Conservation (phyloP, 2,329 filamentous ascomycete genomes). For the Beauveria varroae region DNA sequence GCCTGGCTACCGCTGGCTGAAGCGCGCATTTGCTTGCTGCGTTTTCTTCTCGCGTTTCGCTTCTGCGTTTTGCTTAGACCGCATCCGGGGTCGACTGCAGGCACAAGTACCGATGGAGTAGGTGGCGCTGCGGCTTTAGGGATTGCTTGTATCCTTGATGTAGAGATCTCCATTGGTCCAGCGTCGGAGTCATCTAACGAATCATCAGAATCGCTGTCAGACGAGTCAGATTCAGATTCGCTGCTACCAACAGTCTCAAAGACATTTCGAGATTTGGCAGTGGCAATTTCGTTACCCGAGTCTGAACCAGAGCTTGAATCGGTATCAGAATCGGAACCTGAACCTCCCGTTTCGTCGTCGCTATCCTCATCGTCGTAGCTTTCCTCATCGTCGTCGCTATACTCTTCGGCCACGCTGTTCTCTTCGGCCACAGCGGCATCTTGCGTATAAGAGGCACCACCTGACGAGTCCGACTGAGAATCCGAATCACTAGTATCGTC, state of each 20-base stretch:
- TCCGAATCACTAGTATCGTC: slow-evolving; percentile 1
- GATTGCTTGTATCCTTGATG: slow-evolving; percentile 2
- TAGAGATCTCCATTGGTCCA: slow-evolving; percentile 1
- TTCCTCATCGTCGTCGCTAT: neutral
- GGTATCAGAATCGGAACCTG: slow-evolving; percentile 14
- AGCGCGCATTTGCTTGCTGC: slow-evolving; percentile 21
- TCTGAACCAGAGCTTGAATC: slow-evolving; percentile 23
- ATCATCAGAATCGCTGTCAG: slow-evolving; percentile 18
- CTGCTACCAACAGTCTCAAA: neutral
- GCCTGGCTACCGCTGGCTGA: slow-evolving; percentile 15
- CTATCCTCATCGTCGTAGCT: neutral
- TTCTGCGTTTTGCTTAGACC: slow-evolving; percentile 40
- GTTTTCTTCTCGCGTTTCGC: slow-evolving; percentile 43
- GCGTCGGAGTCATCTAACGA: neutral
- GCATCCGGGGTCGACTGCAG: slow-evolving; percentile 23
- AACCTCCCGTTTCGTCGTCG: neutral
- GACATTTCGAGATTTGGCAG: slow-evolving; percentile 5
- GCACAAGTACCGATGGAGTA: neutral
- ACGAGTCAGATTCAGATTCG: slow-evolving; percentile 25
- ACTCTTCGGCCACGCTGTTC: neutral
- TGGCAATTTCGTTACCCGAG: slow-evolving; percentile 12
- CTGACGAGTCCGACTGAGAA: slow-evolving; percentile 6
- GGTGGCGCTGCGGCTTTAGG: neutral
- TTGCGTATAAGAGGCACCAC: neutral
- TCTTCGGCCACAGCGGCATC: neutral